Conservation (phyloP, 495 filamentous ascomycete genomes). For the Xylaria scruposa region DNA sequence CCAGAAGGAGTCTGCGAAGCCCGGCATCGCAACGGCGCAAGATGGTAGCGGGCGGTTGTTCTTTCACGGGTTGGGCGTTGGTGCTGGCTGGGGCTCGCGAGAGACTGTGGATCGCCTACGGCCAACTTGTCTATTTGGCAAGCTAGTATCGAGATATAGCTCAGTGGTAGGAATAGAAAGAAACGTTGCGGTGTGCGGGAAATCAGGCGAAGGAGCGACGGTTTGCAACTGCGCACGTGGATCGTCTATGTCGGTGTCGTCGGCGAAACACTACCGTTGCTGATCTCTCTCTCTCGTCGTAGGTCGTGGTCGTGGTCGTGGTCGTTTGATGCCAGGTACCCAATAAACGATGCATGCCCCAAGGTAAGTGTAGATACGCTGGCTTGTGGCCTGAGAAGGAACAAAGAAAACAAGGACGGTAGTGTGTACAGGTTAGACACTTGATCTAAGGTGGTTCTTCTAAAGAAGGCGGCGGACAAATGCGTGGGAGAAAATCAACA, state of each 20-base stretch:
- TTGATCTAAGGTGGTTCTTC: not conserved
- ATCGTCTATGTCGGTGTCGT: not conserved
- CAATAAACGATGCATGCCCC: constrained; percentile 1
- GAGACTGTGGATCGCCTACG: constrained; percentile 3
- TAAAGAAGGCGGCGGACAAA: not conserved
- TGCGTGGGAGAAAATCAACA: constrained; percentile 8
- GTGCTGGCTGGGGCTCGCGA: not conserved
- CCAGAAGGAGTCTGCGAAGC: constrained; percentile 96
- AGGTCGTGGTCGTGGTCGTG: not conserved
- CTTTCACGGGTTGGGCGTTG: constrained; percentile 8
- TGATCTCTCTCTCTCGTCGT: not conserved
- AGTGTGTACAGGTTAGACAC: not conserved
- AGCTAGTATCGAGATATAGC: constrained; percentile 3
- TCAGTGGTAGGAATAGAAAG: not conserved
- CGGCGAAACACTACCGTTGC: not conserved
- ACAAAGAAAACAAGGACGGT: constrained; percentile 6
- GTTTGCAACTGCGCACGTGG: constrained; percentile 7
- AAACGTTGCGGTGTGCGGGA: not conserved
- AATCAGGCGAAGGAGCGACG: not conserved
- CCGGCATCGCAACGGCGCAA: constrained; percentile 66
- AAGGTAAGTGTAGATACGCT: not conserved
- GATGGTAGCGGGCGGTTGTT: not conserved
- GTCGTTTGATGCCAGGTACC: constrained; percentile 16
- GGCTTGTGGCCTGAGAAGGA: not conserved
- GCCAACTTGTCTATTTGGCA: constrained; percentile 2